Evolutionary conservation across 106 monocot species (phyloP), one percentile per base, ranked within the genome.

Genomic region (Dioscorea dumetorum): DNA sequence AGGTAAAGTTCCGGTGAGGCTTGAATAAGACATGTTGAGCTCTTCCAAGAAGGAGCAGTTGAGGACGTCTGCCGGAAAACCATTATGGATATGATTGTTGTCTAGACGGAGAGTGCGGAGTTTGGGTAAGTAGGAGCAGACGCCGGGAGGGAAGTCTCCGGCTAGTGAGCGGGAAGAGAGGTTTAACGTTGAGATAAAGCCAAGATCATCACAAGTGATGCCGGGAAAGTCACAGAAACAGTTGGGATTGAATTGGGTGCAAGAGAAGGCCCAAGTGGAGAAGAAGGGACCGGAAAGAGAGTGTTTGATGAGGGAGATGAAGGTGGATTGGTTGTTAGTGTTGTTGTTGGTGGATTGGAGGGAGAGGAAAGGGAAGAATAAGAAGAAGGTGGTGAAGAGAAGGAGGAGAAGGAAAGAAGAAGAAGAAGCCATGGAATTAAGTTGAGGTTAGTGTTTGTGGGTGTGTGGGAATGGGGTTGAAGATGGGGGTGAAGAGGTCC

Each of bases 11-110:
- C 97, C 92, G 9, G 73, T 33, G 54, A 97, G 67, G 19, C 78
- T 73, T 33, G 86, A 57, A 32, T n/a, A 71, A 51, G 82, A 83
- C 49, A 92, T 62, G 74, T 86, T 79, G 70, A 97, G 89, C 60
- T 80, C 82, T 67, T 85, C 80, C 4, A 92, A 70, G 67, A 21
- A 74, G 24, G 87, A 79, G 59, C 97, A 97, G 73, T 87, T 92
- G 51, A 84, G 60, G 18, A 92, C 48, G 51, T 72, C 86, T 0
- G 8, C 16, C 0, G 95, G 92, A 70, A 97, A 97, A 3, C 76
- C 72, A 10, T 72, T 73, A 5, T 64, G 76, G 57, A 97, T 65
- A 69, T 77, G 33, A 58, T 97, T 97, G 53, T 62, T 14, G 33
- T 41, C 74, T 0, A 97, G 61, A 2, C 82, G 77, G 63, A 92